phyloP scores from a whole-genome alignment of 306 rosid genomes.

The Vachellia pachyceras region DNA sequence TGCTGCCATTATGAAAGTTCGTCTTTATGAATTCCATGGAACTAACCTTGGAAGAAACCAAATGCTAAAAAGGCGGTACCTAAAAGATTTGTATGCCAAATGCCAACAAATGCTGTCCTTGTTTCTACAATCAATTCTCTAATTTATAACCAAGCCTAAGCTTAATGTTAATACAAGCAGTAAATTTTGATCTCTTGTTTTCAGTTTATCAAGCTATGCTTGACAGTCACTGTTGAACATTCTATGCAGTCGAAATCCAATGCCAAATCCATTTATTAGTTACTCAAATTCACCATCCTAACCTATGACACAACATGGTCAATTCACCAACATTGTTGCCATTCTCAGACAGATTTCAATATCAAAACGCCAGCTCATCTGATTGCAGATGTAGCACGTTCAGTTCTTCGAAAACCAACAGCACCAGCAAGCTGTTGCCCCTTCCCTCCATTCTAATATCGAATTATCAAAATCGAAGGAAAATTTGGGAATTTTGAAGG shows the following conservation, averaged over 20 bases:
- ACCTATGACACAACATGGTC: no score
- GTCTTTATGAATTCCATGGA: neutral
- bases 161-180: neutral
- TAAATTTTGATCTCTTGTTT: neutral
- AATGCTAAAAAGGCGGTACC: neutral
- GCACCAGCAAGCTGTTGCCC: no score
- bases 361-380: no score
- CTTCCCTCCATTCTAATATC: no score
- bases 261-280: no score
- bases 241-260: no score
- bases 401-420: no score
- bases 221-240: neutral
- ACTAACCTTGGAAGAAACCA: neutral
- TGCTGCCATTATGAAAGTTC: neutral
- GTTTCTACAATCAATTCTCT: neutral
- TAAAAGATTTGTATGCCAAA: neutral
- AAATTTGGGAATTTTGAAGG: neutral
- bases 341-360: no score
- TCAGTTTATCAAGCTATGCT: neutral
- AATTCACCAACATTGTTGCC: no score
- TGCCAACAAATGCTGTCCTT: neutral
- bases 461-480: neutral
- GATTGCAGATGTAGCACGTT: no score
- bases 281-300: no score
- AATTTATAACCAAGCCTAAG: neutral